Percentiles rank a stretch among this genome's conserved stretches.
Evolutionary conservation across 176 grass and related monocot species (phyloP).

Genomic region (barley (Hordeum vulgare)): MorexV3_pseudomolecules_assembly NC_058519.1:616795945-616796444

Average conservation of each 20-base stretch:
- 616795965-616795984: too few relatives aligned
- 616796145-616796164: slow-evolving; percentile 39
- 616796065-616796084: slow-evolving; percentile 14
- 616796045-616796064: slow-evolving; percentile 2
- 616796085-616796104: neutral
- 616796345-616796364: slow-evolving; percentile 56
- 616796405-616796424: slow-evolving; percentile 56
- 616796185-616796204: slow-evolving; percentile 46
- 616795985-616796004: too few relatives aligned
- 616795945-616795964: too few relatives aligned
- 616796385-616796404: slow-evolving; percentile 45
- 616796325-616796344: slow-evolving; percentile 76
- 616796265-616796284: slow-evolving; percentile 73
- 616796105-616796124: slow-evolving; percentile 32
- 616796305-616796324: slow-evolving; percentile 80
- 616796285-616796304: slow-evolving; percentile 80
- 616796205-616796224: slow-evolving; percentile 52
- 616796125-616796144: slow-evolving; percentile 44
- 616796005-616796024: too few relatives aligned
- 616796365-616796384: slow-evolving; percentile 68
- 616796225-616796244: slow-evolving; percentile 51
- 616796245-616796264: slow-evolving; percentile 72
- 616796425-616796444: slow-evolving; percentile 76
- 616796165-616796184: slow-evolving; percentile 50
- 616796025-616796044: too few relatives aligned